These are phyloP conservation scores for Chrysopogon serrulatus DNA, from an alignment of 176 grass and related monocot species.

Conservation along the genomic window DNA sequence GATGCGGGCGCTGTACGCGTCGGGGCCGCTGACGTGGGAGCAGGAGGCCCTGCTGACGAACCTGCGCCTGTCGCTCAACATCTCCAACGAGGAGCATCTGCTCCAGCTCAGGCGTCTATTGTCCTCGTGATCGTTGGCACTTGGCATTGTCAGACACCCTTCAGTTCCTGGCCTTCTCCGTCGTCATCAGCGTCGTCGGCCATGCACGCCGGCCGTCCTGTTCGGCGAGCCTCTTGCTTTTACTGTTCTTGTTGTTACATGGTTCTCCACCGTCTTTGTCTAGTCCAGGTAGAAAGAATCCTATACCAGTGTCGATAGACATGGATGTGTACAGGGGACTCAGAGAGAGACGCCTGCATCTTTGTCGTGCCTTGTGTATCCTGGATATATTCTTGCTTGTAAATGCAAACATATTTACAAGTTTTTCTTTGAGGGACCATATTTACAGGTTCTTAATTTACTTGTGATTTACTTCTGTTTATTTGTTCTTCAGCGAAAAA, in stretches of 20 bases:
- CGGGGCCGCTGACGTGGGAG: conserved; percentile 71
- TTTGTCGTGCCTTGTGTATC: not conserved
- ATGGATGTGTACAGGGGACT: not conserved
- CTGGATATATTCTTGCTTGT: not conserved
- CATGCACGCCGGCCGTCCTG: not conserved
- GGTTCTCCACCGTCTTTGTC: not conserved
- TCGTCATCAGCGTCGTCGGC: not conserved
- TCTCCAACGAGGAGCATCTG: conserved; percentile 75
- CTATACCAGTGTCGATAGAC: not conserved
- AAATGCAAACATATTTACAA: conserved; percentile 19
- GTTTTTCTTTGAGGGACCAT: not conserved
- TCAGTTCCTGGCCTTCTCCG: not conserved
- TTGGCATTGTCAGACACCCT: not conserved
- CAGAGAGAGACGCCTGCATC: not conserved
- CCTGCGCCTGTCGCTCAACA: conserved; percentile 71
- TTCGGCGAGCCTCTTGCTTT: not conserved
- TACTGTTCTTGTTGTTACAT: not conserved
- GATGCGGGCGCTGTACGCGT: conserved; percentile 57
- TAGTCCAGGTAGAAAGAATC: not conserved
- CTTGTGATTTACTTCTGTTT: not conserved
- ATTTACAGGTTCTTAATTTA: not conserved
- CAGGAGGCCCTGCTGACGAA: conserved; percentile 81
- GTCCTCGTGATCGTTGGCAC: not conserved
- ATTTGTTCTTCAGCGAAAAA: not conserved
- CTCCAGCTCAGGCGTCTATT: conserved; percentile 59